These are phyloP conservation scores for Colletotrichum incanum DNA, from an alignment of 2,329 filamentous ascomycete genomes.

Conservation along the genomic window DNA sequence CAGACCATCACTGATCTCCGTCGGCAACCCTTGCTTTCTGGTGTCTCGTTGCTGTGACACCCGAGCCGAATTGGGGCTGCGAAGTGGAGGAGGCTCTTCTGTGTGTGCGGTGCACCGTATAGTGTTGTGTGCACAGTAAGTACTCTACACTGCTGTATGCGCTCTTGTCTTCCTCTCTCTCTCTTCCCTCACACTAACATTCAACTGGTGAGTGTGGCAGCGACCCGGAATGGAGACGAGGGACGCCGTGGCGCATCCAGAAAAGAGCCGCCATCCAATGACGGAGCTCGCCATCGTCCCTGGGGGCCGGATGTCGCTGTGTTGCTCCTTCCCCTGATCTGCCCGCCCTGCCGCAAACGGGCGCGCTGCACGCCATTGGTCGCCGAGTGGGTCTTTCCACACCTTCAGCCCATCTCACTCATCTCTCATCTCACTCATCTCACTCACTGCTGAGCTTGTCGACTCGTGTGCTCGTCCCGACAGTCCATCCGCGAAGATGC, in stretches of 20 bases:
- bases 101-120: not conserved
- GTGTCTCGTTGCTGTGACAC: slow-evolving; percentile 23
- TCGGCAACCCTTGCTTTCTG: not conserved
- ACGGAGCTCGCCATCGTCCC: not conserved
- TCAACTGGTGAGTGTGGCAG: too few species aligned
- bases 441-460: not conserved
- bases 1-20: not conserved
- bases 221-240: too few species aligned
- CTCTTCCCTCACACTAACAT: not conserved
- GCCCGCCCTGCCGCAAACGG: not conserved
- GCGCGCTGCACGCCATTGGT: not conserved
- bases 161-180: not conserved
- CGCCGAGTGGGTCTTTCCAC: not conserved
- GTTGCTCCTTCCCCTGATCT: not conserved
- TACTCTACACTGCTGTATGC: too few species aligned
- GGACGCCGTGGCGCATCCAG: not conserved
- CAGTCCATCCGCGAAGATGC: not conserved
- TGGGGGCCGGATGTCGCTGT: not conserved
- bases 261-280: not conserved
- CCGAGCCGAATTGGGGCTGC: not conserved
- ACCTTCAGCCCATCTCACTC: not conserved
- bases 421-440: too few species aligned
- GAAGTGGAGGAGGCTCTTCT: not conserved
- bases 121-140: too few species aligned
- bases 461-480: not conserved